Percentiles rank a stretch among this genome's conserved stretches.
Evolutionary conservation across 352 stramenopile genomes (phyloP).

Genomic region (Aphanomyces euteiches): DNA sequence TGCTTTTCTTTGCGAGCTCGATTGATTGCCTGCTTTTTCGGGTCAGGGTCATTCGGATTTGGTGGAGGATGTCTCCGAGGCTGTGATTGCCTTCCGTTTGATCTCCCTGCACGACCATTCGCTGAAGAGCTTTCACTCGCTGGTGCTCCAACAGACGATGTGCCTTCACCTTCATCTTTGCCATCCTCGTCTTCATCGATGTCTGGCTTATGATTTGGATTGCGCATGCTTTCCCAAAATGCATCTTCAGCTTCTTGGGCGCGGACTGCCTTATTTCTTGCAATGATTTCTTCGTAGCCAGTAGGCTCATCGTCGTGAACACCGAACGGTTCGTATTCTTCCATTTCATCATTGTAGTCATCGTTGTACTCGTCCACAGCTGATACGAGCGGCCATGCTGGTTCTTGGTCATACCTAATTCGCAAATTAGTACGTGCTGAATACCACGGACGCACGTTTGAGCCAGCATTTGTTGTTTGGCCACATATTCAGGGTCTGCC

Average conservation of each 20-base stretch:
- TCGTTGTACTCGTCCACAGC: constrained; percentile 63
- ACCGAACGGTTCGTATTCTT: constrained; percentile 69
- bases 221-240: constrained; percentile 70
- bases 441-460: constrained; percentile 37
- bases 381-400: neutral
- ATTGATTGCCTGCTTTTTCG: constrained; percentile 27
- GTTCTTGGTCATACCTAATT: constrained; percentile 32
- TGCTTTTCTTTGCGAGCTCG: constrained; percentile 48
- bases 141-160: constrained; percentile 28
- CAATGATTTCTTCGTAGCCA: constrained; percentile 50
- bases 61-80: neutral
- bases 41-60: neutral
- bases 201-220: constrained; percentile 42
- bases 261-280: constrained; percentile 51
- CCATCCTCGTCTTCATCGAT: constrained; percentile 32
- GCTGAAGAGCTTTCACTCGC: neutral
- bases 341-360: constrained; percentile 84
- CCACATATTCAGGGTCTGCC: constrained; percentile 42
- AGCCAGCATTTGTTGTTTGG: constrained; percentile 56
- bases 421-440: neutral
- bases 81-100: neutral
- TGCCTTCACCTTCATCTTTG: constrained; percentile 34
- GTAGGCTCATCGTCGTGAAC: constrained; percentile 45
- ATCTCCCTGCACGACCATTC: neutral
- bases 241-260: constrained; percentile 57